Evolutionary conservation across 2,329 filamentous ascomycete genomes (phyloP), one percentile per base, ranked within the genome.

Genomic region (Diaporthe longicolla): DNA sequence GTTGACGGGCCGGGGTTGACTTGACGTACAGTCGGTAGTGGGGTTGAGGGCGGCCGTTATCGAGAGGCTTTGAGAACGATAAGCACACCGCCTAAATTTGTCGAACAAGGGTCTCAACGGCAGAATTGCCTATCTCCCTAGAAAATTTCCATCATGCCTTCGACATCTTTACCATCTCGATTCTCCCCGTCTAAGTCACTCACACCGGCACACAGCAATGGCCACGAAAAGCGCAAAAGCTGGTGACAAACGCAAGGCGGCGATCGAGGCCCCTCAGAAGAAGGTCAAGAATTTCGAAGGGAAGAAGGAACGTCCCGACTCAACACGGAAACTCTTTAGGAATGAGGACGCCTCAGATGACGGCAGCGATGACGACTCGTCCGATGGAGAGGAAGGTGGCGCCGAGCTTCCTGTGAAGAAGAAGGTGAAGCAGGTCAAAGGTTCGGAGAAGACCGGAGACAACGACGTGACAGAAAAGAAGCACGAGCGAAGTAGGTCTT

Each of bases 161-260:
- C 13, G 40, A 43, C 37, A 40, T 4, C 37, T 40, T 40, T 52
- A 17, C 52, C 72, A 63, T 40, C 5, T 17, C 32, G 32, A 26
- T 32, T 55, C n/a, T 55, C 26, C 32, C 35, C 21, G 26, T 24
- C 40, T 45, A 11, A 8, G 19, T 21, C 4, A 40, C 45, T 45
- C 50, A 69, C 55, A 55, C 26, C 29, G 21, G 24, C 66, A 45
- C 58, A 13, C 57, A 73, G 81, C 75, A 74, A 89, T 90, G 88
- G 87, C 87, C 45, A 85, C 85, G 17, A 89, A 87, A 79, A 80
- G 81, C 73, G 82, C 84, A 70, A 82, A 83, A 59, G 81, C 82
- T 48, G 88, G 87, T 68, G 86, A 83, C 75, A 93, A 93, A 83
- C 85, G 91, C 77, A 93, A 92, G 83, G 85, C 86, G 45, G 82